Evolutionary conservation across 805 yeast species (phyloP), one percentile per base, ranked within the genome.

Genomic region (Yarrowia deformans): DNA sequence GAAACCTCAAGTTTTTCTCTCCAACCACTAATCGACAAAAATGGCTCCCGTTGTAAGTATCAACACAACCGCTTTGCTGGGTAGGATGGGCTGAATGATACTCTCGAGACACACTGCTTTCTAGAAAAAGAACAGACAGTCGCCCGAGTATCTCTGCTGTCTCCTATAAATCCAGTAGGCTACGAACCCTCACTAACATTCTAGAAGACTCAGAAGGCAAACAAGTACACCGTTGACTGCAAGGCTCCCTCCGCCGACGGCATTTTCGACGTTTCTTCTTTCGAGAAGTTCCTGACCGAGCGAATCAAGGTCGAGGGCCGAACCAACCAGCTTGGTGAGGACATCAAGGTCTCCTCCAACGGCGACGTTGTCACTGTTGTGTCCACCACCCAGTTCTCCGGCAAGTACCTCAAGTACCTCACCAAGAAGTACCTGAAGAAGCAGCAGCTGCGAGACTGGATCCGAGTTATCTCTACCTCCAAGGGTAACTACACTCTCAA

Each of bases 311-410:
- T 95, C 81, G 99, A 95, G 75, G 93, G 94, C 84, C 88, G 90
- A 81, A 86, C 91, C 79, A 97, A 98, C 84, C 91, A 93, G 94
- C 90, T 95, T 81, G 97, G 97, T 85, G 93, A 91, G 82, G 90
- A 89, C 81, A 88, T 95, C 87, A 85, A 93, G 74, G 77, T 90
- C 97, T 82, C 90, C 97, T 78, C 88, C 91, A 80, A 93, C 98
- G 80, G 93, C 97, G 79, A 91, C 94, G 79, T 94, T 93, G 83
- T 94, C 95, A 84, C 96, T 92, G 97, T 91, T 95, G 97, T 92
- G 91, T 95, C 95, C 97, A 94, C 96, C 85, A 95, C 91, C 95
- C 91, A 95, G 88, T 97, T 94, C 93, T 95, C 96, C 81, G 98
- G 91, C 83, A 95, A 87, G 96, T 95, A 95, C 88, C 96, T 95